Percentiles rank a stretch among this genome's conserved stretches.
phyloP scores from a whole-genome alignment of 352 stramenopile species.

The Pythium brassicae region DNA sequence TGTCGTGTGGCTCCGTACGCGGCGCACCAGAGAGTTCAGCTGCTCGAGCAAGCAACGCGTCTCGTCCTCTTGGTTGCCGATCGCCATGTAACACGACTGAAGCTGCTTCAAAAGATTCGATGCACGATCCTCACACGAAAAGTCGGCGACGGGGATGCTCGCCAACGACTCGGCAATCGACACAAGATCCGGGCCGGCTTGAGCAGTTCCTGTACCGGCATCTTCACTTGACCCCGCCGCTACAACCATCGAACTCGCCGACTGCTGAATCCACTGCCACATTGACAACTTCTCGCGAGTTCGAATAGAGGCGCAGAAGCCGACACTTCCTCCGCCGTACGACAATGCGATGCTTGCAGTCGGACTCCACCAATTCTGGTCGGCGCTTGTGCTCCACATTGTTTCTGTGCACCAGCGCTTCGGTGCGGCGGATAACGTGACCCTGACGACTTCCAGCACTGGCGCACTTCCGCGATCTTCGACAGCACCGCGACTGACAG shows the following conservation, averaged over 20 bases:
- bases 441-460: slow-evolving; percentile 5
- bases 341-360: not conserved
- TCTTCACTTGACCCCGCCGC: not conserved
- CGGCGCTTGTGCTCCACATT: not conserved
- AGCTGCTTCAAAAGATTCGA: slow-evolving; percentile 5
- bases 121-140: not conserved
- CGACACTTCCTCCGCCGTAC: not conserved
- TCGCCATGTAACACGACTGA: slow-evolving; percentile 2
- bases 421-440: not conserved
- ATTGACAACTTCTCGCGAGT: slow-evolving; percentile 4
- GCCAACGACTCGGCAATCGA: slow-evolving; percentile 7
- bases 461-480: not conserved
- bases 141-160: slow-evolving; percentile 1
- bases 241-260: not conserved
- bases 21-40: slow-evolving; percentile 5
- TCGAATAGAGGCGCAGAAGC: slow-evolving; percentile 4
- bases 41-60: slow-evolving; percentile 9
- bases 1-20: slow-evolving; percentile 2
- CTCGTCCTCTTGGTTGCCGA: slow-evolving; percentile 14
- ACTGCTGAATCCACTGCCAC: slow-evolving; percentile 3
- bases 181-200: not conserved
- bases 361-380: not conserved
- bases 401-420: not conserved
- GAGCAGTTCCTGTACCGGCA: not conserved
- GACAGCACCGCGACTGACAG: not conserved